Percentiles rank a stretch among this genome's conserved stretches.
phyloP scores from a whole-genome alignment of 345 rosid genomes.

The Psidium guajava region DNA sequence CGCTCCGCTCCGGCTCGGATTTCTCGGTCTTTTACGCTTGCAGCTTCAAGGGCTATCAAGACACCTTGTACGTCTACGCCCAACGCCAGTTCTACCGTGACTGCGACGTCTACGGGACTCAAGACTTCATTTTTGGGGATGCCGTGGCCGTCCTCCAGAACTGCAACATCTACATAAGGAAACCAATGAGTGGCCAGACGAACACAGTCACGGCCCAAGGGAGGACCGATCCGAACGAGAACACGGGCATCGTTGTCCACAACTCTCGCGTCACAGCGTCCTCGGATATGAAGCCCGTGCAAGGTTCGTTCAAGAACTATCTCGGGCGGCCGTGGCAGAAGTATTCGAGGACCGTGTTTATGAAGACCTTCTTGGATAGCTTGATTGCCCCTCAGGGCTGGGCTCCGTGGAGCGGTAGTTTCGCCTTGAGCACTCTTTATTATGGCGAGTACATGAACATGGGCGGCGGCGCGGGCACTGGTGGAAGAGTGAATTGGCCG shows the following conservation, averaged over 20 bases:
- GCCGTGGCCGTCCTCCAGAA: slow-evolving; percentile 48
- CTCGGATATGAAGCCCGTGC: slow-evolving; percentile 20
- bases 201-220: slow-evolving; percentile 74
- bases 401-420: slow-evolving; percentile 65
- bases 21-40: slow-evolving; percentile 68
- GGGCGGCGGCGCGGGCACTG: slow-evolving; percentile 48
- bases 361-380: slow-evolving; percentile 41
- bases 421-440: slow-evolving; percentile 65
- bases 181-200: slow-evolving; percentile 34
- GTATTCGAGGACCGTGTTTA: slow-evolving; percentile 70
- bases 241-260: slow-evolving; percentile 73
- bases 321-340: slow-evolving; percentile 85
- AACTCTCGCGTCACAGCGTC: slow-evolving; percentile 43
- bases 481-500: slow-evolving; percentile 63
- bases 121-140: slow-evolving; percentile 79
- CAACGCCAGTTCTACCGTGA: slow-evolving; percentile 75
- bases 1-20: slow-evolving; percentile 75
- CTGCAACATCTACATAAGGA: slow-evolving; percentile 53
- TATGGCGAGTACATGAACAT: slow-evolving; percentile 74
- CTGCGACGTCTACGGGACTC: slow-evolving; percentile 65
- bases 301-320: slow-evolving; percentile 29
- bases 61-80: slow-evolving; percentile 73
- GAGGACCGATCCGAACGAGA: slow-evolving; percentile 56
- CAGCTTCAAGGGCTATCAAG: slow-evolving; percentile 86
- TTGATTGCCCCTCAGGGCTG: slow-evolving; percentile 53